These are phyloP conservation scores for Gastrolobium villosum DNA, from an alignment of 306 rosid genomes.

Conservation along the genomic window DNA sequence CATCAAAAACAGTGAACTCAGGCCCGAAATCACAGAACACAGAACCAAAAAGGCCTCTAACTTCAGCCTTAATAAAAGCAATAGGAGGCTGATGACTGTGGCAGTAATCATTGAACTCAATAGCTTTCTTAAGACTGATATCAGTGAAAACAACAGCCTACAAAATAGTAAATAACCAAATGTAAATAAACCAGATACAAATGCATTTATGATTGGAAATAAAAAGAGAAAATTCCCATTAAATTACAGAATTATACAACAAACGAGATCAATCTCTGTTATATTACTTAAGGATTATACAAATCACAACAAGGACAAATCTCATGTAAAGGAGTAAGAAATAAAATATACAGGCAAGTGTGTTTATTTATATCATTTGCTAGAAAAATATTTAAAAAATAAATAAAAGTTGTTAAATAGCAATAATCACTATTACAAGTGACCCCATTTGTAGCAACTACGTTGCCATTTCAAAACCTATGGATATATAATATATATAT, in stretches of 20 bases:
- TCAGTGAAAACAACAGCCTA: slow-evolving; percentile 92
- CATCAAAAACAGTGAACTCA: slow-evolving; percentile 87
- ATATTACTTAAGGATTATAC: slow-evolving; percentile 8
- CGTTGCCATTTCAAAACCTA: not conserved
- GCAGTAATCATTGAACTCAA: slow-evolving; percentile 80
- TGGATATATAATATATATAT: not conserved
- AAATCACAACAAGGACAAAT: slow-evolving; percentile 5
- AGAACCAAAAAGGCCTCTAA: slow-evolving; percentile 96
- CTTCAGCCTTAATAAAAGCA: slow-evolving; percentile 89
- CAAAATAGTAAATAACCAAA: slow-evolving; percentile 41
- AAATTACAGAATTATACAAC: not conserved
- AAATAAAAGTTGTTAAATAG: not conserved
- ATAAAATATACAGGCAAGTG: not conserved
- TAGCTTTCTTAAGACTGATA: slow-evolving; percentile 71
- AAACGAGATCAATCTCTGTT: not conserved
- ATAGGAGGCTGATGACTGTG: slow-evolving; percentile 91
- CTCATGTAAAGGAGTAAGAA: not conserved
- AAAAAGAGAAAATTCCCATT: not conserved
- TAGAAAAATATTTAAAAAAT: not conserved
- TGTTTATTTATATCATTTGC: not conserved
- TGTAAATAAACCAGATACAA: slow-evolving; percentile 5
- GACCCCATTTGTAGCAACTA: slow-evolving; percentile 4
- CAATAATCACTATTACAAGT: slow-evolving; percentile 6
- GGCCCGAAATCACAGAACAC: slow-evolving; percentile 97
- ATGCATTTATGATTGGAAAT: not conserved